Base-by-base conservation (phyloP, 2,329 filamentous ascomycete species). In the Aureobasidium sp. region DNA sequence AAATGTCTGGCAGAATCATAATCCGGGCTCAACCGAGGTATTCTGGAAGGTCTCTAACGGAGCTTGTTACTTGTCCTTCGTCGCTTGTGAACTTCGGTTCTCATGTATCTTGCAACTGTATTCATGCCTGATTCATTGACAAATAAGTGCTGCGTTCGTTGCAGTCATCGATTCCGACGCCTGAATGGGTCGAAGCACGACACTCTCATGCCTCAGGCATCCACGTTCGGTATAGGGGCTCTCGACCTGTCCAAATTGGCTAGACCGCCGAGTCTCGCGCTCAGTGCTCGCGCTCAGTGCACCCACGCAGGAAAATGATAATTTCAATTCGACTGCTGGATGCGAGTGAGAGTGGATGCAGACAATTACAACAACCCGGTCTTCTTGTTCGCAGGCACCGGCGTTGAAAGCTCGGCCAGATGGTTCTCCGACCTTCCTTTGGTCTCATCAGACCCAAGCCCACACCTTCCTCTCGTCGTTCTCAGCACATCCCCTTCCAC, bases 191-290 rank as follows among this genome's bases (percentile, higher is more conserved):
- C 2, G 29, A 32, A 32, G 29, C 2, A 32, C 29, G 29, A 32
- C 5, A 32, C 20, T 1, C 20, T 20, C 1, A 12, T 8, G 32
- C 32, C 17, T n/a, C 27, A 50, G 47, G 9, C 29, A 5, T 12
- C 1, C 17, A 1, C 7, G 34, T 20, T 34, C 10, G 47, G 47
- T 50, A 50, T 34, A 50, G 8, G 17, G 8, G 7, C 3, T 12
- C 0, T 1, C 7, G 3, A 50, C 0, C 4, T n/a, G 32, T 23
- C 32, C 5, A 52, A 5, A 17, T 12, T 37, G 48, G 48, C 48
- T 52, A 52, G 48, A 52, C 32, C n/a, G 48, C 48, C 48, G 48
- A 52, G 48, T 52, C n/a, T 52, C 48, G 48, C 48, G 48, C 48
- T 52, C 48, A 52, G 48, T 52, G 48, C 48, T 52, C 48, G 48